Percentiles rank a stretch among this genome's conserved stretches.
These are phyloP conservation scores for Sclerotinia glacialis DNA, from an alignment of 2,329 filamentous ascomycete genomes.

Conservation along the genomic window DNA sequence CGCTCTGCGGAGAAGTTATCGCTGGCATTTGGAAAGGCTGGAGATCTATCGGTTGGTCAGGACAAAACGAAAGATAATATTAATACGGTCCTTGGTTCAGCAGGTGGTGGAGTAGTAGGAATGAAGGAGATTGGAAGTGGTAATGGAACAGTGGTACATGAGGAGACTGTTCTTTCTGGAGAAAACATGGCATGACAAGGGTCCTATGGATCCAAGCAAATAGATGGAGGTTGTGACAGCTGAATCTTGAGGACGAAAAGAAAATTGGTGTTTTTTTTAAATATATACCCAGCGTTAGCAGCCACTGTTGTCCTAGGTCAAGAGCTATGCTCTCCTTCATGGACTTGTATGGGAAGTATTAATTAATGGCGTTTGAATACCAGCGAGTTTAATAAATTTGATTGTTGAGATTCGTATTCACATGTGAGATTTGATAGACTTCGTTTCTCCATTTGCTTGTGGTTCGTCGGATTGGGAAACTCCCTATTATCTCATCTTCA, in stretches of 20 bases:
- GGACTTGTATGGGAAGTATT: neutral
- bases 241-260: neutral
- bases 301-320: neutral
- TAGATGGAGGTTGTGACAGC: neutral
- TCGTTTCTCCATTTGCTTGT: neutral
- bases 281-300: slow-evolving; percentile 7
- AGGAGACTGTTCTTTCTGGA: neutral
- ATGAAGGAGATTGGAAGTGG: neutral
- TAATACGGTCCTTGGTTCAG: neutral
- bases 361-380: too few species aligned
- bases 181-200: neutral
- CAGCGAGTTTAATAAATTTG: too few species aligned
- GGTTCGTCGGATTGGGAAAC: neutral
- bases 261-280: neutral
- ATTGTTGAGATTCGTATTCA: neutral
- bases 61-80: neutral
- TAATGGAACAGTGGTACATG: neutral
- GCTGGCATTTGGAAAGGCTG: slow-evolving; percentile 9
- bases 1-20: neutral
- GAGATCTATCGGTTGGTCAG: slow-evolving; percentile 15
- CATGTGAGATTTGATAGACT: neutral
- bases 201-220: neutral
- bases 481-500: too few species aligned
- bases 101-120: neutral
- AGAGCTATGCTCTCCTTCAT: neutral